Base-by-base conservation (phyloP, 176 grass and related monocot genomes). In the Bromus sterilis region DNA sequence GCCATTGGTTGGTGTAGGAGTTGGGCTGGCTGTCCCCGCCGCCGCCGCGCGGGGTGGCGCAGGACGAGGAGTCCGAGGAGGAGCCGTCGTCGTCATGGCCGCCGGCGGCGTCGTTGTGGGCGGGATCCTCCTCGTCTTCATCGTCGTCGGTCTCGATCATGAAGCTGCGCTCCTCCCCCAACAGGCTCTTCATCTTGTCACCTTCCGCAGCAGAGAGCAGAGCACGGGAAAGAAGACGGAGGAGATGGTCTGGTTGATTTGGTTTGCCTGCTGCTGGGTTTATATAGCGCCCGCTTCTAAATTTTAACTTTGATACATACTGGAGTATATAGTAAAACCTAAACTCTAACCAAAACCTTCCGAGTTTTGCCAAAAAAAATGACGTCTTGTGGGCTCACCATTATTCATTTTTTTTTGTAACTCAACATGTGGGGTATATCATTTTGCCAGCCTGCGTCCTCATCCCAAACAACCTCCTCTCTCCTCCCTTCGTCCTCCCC, bases 1-100 rank as follows among this genome's bases (percentile, higher is more conserved):
- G 95, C 95, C 90, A 94, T 69, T 88, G 86, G 25, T 92, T 87
- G 74, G 81, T 86, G 86, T 98, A 94, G 36, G 92, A 98, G 83
- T 66, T 87, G 4, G 86, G 88, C 71, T 82, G 91, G 92, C 89
- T 87, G 29, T 23, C 71, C 56, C 36, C 32, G 16, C 32, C 30
- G 7, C 2, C 28, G 6, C 2, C 69, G 79, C 41, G 78, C 49
- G 78, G 84, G 49, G 76, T 87, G 81, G 64, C 61, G 82, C 79
- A 86, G 18, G 92, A 89, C 2, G 92, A 94, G 0, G 80, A 84
- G 28, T 48, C 36, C 1, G 94, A 89, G 26, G 29, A 60, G 65
- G 71, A 69, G 6, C 63, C 78, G 14, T 63, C 80, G 11, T 33
- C 20, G 5, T 44, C 80, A 1, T 83, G 35, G 34, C 71, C 83